These are phyloP conservation scores for Populus pruinosa DNA, from an alignment of 345 rosid genomes.

Conservation along the genomic window DNA sequence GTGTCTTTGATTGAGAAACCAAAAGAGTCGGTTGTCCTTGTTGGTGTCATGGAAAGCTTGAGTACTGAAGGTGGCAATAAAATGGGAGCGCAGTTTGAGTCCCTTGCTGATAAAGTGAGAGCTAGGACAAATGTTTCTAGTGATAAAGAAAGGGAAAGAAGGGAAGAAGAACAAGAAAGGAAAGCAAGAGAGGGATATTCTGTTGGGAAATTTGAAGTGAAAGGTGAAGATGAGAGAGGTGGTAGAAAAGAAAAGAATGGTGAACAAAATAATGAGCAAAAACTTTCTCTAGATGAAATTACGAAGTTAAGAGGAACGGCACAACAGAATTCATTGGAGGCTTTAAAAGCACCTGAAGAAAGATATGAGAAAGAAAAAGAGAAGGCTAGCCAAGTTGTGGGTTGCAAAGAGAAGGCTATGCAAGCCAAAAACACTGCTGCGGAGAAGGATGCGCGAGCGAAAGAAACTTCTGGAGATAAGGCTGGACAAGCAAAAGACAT, in stretches of 20 bases:
- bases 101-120: slow-evolving; percentile 9
- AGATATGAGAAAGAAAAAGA: slow-evolving; percentile 47
- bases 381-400: background rate
- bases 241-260: background rate
- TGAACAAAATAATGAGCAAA: background rate
- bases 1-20: slow-evolving; percentile 39
- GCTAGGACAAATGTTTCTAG: too few relatives aligned
- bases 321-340: slow-evolving; percentile 52
- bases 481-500: background rate
- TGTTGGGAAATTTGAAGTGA: slow-evolving; percentile 4
- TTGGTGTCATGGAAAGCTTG: background rate
- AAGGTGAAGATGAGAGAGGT: background rate
- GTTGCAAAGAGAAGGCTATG: background rate
- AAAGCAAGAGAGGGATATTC: background rate
- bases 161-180: background rate
- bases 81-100: background rate
- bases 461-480: slow-evolving; percentile 11
- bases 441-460: slow-evolving; percentile 12
- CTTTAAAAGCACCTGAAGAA: slow-evolving; percentile 45
- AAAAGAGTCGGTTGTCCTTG: slow-evolving; percentile 7
- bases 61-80: background rate
- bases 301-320: slow-evolving; percentile 27
- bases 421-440: background rate
- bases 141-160: background rate
- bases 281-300: slow-evolving; percentile 23